Evolutionary conservation across 352 stramenopile genomes (phyloP).

Genomic region (Poterioochromonas sp.): DNA sequence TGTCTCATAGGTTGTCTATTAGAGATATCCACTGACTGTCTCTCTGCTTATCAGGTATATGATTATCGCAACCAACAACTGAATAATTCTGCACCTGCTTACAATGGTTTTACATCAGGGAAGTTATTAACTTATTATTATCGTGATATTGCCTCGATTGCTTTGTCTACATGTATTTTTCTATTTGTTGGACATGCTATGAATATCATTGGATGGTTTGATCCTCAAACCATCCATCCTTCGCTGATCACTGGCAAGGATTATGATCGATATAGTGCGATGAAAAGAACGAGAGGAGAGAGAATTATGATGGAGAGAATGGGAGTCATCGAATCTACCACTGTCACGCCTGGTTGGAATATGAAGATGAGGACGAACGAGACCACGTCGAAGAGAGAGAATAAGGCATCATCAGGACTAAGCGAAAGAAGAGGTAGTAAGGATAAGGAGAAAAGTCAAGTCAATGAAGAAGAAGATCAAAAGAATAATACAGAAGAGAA

Average conservation of each 20-base stretch:
- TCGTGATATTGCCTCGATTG: neutral
- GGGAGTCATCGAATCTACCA: neutral
- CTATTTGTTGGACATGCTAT: neutral
- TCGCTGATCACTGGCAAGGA: neutral
- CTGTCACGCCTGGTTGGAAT: no score
- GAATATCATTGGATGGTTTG: neutral
- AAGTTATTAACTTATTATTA: neutral
- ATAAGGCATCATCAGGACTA: no score
- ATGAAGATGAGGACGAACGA: no score
- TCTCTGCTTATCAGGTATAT: slow-evolving; percentile 15
- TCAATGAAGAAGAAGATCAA: no score
- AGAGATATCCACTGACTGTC: neutral
- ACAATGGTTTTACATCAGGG: neutral
- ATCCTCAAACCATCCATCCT: neutral
- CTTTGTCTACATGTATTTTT: neutral
- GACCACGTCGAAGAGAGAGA: no score
- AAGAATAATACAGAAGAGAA: no score
- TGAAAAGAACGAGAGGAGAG: neutral
- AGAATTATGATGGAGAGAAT: neutral
- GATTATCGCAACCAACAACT: neutral
- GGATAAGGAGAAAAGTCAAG: no score
- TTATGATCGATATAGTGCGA: neutral
- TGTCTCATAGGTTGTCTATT: neutral
- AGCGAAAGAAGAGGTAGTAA: no score
- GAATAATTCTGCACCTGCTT: neutral